Evolutionary conservation across 2,329 filamentous ascomycete genomes (phyloP).

Genomic region (Geosmithia putterillii): DNA sequence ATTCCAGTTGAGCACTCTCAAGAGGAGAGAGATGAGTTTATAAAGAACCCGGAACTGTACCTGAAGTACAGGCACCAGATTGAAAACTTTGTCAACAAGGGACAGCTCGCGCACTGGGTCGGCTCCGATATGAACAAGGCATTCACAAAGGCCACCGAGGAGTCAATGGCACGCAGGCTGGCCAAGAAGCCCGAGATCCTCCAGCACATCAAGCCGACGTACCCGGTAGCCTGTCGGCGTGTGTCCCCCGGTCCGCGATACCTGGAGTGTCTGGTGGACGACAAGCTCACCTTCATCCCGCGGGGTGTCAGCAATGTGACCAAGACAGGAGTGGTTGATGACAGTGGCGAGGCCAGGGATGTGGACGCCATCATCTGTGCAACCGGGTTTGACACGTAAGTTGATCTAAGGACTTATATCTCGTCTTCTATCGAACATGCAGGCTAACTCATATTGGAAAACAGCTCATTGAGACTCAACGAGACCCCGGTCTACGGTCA

Average conservation of each 20-base stretch:
- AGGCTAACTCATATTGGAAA: too few species aligned
- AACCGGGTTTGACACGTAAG: constrained; percentile 36
- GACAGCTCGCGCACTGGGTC: neutral
- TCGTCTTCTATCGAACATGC: too few species aligned
- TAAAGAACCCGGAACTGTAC: neutral
- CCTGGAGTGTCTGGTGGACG: constrained; percentile 26
- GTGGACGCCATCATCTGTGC: constrained; percentile 43
- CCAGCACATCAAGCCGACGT: neutral
- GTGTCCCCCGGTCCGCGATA: constrained; percentile 37
- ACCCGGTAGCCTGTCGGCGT: constrained; percentile 28
- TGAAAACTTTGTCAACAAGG: neutral
- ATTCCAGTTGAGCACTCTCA: neutral
- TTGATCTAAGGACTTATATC: too few species aligned
- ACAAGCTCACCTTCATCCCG: constrained; percentile 33
- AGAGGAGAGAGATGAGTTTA: neutral
- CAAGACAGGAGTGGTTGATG: constrained; percentile 33
- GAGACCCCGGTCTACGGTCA: constrained; percentile 26
- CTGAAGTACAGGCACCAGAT: neutral
- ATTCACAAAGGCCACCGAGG: neutral
- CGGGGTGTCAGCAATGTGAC: constrained; percentile 31
- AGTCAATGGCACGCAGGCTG: neutral
- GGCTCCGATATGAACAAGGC: constrained; percentile 1
- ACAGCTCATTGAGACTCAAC: neutral
- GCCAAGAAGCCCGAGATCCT: constrained; percentile 33
- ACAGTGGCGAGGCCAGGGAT: constrained; percentile 29